Evolutionary conservation across 805 yeast species (phyloP), one percentile per base, ranked within the genome.

Genomic region (Kazachstania psychrophila): DNA sequence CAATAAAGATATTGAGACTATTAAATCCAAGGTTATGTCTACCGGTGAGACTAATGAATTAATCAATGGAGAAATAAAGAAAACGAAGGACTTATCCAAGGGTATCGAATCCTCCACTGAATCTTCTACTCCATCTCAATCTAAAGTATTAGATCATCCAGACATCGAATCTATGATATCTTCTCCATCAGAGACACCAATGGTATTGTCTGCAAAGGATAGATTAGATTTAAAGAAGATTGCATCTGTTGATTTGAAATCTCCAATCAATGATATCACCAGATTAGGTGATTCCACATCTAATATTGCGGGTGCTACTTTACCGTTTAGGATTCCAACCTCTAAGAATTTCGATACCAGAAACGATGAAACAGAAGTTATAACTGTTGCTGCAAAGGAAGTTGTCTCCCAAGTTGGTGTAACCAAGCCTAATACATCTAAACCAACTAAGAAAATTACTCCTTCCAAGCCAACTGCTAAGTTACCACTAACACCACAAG

Each of bases 241-340:
- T 20, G 24, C 38, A 14, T 18, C 33, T n/a, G 18, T 26, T 19
- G 40, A 26, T 17, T 31, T 34, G 23, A 23, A 14, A n/a, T 23
- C 32, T 16, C 37, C 37, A 16, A 23, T 28, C 8, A 28, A 28
- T 6, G 23, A 28, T n/a, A 34, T 23, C 14, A 22, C 18, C 23
- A 33, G 35, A 16, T 38, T 41, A 4, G 37, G 39, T 18, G 32
- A 34, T 13, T 37, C 41, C 4, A 20, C 31, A 4, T 40, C 41
- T 6, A 37, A 37, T 29, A 51, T 47, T 32, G 60, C 59, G 5
- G 62, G 62, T 25, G 62, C 62, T 2, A 56, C 61, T 8, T 34
- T 58, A 9, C 62, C 62, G 3, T 40, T 42, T 11, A 40, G 50
- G n/a, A 54, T 58, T 19, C 62, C 62, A 29, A 55, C 61, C 2